These are phyloP conservation scores for Saccharomycopsis oosterbeekiorum DNA, from an alignment of 805 yeast species.

Conservation along the genomic window DNA sequence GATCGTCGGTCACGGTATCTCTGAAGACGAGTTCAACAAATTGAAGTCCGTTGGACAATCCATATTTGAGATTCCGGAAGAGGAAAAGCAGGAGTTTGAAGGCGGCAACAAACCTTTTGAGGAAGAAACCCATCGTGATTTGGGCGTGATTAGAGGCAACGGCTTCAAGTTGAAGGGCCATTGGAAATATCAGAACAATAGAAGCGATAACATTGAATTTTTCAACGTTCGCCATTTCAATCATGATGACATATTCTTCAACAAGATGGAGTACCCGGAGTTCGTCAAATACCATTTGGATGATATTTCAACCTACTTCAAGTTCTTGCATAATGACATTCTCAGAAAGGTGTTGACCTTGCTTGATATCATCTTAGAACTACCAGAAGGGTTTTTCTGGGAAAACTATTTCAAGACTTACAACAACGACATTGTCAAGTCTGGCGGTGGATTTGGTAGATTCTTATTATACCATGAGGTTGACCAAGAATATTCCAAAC, in stretches of 20 bases:
- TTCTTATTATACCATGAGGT: conserved; percentile 31
- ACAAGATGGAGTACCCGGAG: conserved; percentile 30
- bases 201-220: conserved; percentile 35
- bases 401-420: conserved; percentile 28
- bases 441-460: conserved; percentile 34
- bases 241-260: conserved; percentile 26
- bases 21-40: conserved; percentile 26
- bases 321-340: conserved; percentile 30
- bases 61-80: conserved; percentile 32
- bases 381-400: conserved; percentile 38
- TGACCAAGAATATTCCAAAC: conserved; percentile 23
- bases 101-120: conserved; percentile 29
- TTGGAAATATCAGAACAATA: conserved; percentile 37
- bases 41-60: conserved; percentile 34
- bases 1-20: conserved; percentile 33
- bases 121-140: conserved; percentile 23
- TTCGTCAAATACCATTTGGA: conserved; percentile 30
- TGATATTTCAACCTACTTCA: conserved; percentile 33
- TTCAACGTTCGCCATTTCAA: conserved; percentile 34
- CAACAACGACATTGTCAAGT: conserved; percentile 25
- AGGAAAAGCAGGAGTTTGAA: conserved; percentile 29
- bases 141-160: conserved; percentile 38
- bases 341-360: conserved; percentile 29
- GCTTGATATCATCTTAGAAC: conserved; percentile 36
- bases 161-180: conserved; percentile 41